These are phyloP conservation scores for Agrocybe chaxingu DNA, from an alignment of 768 basidiomycete species.

Conservation along the genomic window DNA sequence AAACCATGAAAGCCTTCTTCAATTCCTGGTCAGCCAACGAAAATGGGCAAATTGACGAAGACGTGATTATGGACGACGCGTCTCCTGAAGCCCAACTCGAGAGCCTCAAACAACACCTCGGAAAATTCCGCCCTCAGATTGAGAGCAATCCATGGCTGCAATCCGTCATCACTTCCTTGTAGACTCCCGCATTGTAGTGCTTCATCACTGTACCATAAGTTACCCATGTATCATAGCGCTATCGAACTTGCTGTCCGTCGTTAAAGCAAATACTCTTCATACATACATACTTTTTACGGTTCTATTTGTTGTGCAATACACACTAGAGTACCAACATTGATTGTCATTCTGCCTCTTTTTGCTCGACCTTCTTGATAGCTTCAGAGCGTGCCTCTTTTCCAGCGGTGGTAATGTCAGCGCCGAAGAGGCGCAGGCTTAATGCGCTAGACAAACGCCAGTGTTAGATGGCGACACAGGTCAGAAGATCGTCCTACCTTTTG, in stretches of 20 bases:
- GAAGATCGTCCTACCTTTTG: slow-evolving; percentile 62
- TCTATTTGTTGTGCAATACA: background rate
- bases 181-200: slow-evolving; percentile 3
- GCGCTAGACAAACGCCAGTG: slow-evolving; percentile 48
- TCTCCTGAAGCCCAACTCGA: slow-evolving; percentile 42
- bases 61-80: slow-evolving; percentile 39
- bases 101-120: slow-evolving; percentile 58
- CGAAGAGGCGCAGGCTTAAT: slow-evolving; percentile 81
- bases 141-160: slow-evolving; percentile 80
- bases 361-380: background rate
- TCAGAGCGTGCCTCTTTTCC: slow-evolving; percentile 10
- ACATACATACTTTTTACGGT: background rate
- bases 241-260: background rate
- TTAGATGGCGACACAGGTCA: background rate
- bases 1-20: slow-evolving; percentile 78
- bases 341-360: background rate
- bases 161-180: slow-evolving; percentile 46
- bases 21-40: slow-evolving; percentile 49
- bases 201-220: background rate
- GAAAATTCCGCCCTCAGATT: slow-evolving; percentile 63
- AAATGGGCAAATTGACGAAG: slow-evolving; percentile 45
- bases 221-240: too few species aligned
- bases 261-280: background rate
- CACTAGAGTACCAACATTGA: too few species aligned
- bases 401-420: slow-evolving; percentile 62